Evolutionary conservation across 1,139 yeast genomes (phyloP).

Genomic region (Blastobotrys indianensis): DNA sequence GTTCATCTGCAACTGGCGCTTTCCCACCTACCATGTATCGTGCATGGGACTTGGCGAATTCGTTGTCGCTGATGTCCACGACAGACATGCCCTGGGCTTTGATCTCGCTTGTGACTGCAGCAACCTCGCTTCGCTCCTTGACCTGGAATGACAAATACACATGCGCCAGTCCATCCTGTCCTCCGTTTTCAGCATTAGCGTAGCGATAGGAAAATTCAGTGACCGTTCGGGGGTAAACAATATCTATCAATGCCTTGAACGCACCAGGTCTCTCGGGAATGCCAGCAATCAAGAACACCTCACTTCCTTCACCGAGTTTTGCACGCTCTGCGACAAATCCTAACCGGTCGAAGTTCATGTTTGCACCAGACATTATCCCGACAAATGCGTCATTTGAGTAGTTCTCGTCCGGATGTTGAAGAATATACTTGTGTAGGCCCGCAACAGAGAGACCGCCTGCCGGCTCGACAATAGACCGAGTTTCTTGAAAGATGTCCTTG

Average conservation of each 20-base stretch:
- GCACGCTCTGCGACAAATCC: slow-evolving; percentile 98
- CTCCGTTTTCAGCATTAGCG: slow-evolving; percentile 37
- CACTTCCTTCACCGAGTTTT: slow-evolving; percentile 94
- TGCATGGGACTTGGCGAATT: slow-evolving; percentile 93
- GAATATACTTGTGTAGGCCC: slow-evolving; percentile 78
- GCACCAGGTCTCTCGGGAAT: slow-evolving; percentile 94
- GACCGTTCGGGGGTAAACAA: slow-evolving; percentile 78
- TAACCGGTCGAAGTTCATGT: slow-evolving; percentile 94
- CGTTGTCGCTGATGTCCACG: slow-evolving; percentile 82
- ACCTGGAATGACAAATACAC: slow-evolving; percentile 87
- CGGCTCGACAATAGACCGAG: slow-evolving; percentile 91
- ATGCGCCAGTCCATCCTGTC: slow-evolving; percentile 49
- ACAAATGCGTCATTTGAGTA: slow-evolving; percentile 60
- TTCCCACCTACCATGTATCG: slow-evolving; percentile 94
- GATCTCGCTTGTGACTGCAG: slow-evolving; percentile 41
- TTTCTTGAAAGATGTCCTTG: slow-evolving; percentile 92
- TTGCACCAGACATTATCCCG: slow-evolving; percentile 90
- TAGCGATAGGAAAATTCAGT: slow-evolving; percentile 92
- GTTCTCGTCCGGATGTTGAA: slow-evolving; percentile 45
- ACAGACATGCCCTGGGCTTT: slow-evolving; percentile 43
- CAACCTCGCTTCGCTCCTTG: slow-evolving; percentile 53
- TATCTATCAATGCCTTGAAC: slow-evolving; percentile 64
- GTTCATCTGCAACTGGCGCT: slow-evolving; percentile 60
- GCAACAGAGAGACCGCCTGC: slow-evolving; percentile 96
- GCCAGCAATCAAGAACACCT: slow-evolving; percentile 81